These are phyloP conservation scores for Teratosphaeria epicoccoides DNA, from an alignment of 2,329 filamentous ascomycete genomes.

Conservation along the genomic window DNA sequence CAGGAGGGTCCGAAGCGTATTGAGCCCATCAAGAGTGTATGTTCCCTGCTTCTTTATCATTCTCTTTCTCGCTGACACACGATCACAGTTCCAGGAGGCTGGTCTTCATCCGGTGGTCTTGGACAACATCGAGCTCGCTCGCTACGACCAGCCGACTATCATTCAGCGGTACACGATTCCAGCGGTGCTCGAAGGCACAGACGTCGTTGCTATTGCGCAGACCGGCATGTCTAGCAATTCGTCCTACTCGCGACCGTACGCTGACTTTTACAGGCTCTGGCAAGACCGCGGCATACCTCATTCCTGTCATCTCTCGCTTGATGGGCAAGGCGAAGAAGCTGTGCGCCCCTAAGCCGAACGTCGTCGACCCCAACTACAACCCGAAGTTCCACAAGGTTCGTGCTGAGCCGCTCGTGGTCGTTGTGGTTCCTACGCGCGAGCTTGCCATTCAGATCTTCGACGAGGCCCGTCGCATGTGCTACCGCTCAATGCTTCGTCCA, in stretches of 20 bases:
- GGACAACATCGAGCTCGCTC: slow-evolving; percentile 62
- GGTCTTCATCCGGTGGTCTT: slow-evolving; percentile 77
- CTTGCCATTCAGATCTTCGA: slow-evolving; percentile 91
- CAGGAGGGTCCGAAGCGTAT: slow-evolving; percentile 40
- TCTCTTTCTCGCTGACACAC: neutral
- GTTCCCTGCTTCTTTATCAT: slow-evolving; percentile 13
- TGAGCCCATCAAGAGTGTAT: slow-evolving; percentile 40
- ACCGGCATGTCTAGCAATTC: slow-evolving; percentile 62
- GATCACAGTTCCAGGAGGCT: slow-evolving; percentile 56
- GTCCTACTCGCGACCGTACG: neutral
- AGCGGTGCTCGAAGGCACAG: slow-evolving; percentile 62
- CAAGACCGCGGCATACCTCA: slow-evolving; percentile 86
- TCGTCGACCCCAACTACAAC: slow-evolving; percentile 35
- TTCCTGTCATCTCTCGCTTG: slow-evolving; percentile 77
- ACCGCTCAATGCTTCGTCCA: slow-evolving; percentile 87
- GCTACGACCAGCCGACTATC: slow-evolving; percentile 65
- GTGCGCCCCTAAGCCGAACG: slow-evolving; percentile 62
- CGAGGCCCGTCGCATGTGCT: slow-evolving; percentile 84
- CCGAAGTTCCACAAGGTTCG: slow-evolving; percentile 44
- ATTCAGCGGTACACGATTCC: slow-evolving; percentile 83
- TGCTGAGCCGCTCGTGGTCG: slow-evolving; percentile 78
- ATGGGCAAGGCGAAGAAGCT: slow-evolving; percentile 95
- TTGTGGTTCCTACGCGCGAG: slow-evolving; percentile 81
- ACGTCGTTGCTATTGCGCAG: slow-evolving; percentile 83
- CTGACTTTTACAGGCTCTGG: slow-evolving; percentile 61